These are phyloP conservation scores for Kodamaea kaohsiungensis DNA, from an alignment of 805 yeast genomes.

Conservation along the genomic window DNA sequence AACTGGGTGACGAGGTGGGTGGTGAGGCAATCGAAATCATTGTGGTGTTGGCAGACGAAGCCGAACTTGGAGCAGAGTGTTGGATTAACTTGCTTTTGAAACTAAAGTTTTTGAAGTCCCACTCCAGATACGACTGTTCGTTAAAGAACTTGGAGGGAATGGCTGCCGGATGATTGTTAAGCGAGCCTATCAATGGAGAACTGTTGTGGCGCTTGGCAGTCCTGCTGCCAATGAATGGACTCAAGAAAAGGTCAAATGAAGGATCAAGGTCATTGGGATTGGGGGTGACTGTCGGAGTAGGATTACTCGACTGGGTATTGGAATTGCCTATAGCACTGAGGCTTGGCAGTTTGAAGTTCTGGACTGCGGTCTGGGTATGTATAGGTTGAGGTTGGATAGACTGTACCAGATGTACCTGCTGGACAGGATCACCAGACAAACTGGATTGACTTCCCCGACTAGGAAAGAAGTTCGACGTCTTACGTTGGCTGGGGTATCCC, in stretches of 20 bases:
- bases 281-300: conserved; percentile 2
- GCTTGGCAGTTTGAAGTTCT: background rate
- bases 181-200: conserved; percentile 17
- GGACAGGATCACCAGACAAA: background rate
- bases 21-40: conserved; percentile 6
- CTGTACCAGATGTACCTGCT: background rate
- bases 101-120: conserved; percentile 7
- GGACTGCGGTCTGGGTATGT: background rate
- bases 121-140: background rate
- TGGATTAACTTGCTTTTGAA: background rate
- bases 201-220: conserved; percentile 15
- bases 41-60: conserved; percentile 3
- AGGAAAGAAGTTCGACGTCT: conserved; percentile 20
- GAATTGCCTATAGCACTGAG: conserved; percentile 1
- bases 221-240: conserved; percentile 7
- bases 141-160: conserved; percentile 3
- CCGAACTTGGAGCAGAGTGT: background rate
- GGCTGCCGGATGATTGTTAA: conserved; percentile 3
- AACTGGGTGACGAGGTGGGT: conserved; percentile 2
- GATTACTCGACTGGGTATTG: conserved; percentile 6
- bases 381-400: background rate
- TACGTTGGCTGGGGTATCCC: conserved; percentile 7
- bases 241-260: conserved; percentile 1
- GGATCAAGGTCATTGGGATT: background rate
- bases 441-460: conserved; percentile 1